Conservation (phyloP, 129 eudicot genomes). For the Saussurea involucrata region DNA sequence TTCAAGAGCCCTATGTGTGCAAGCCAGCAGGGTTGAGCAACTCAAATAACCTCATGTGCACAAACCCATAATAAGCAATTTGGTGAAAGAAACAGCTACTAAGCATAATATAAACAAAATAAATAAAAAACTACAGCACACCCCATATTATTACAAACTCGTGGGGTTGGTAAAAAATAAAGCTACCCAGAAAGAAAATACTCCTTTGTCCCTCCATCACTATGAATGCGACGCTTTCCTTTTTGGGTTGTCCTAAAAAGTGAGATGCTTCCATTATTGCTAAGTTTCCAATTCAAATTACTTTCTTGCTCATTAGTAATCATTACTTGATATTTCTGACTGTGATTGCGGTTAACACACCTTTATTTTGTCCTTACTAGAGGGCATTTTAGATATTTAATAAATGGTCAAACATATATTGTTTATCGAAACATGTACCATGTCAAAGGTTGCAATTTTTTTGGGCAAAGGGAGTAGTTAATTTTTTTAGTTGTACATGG, state of each 20-base stretch:
- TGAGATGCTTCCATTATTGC: no score
- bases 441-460: not conserved
- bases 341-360: no score
- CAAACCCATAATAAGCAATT: not conserved
- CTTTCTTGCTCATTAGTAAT: no score
- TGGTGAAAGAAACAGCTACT: not conserved
- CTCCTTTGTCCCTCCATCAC: not conserved
- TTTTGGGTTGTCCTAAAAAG: not conserved
- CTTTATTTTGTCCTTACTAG: no score
- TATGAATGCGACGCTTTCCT: not conserved
- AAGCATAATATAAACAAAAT: not conserved
- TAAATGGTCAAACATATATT: not conserved
- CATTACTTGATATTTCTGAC: no score
- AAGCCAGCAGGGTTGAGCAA: not conserved
- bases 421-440: not conserved
- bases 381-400: not conserved
- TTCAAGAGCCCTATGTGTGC: not conserved
- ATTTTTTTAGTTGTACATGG: not conserved
- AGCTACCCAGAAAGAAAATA: no score
- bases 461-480: not conserved
- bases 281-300: no score
- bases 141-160: not conserved
- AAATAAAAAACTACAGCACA: not conserved
- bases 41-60: not conserved
- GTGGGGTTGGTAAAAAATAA: not conserved